Percentiles rank a stretch among this genome's conserved stretches.
Evolutionary conservation across 805 yeast genomes (phyloP).

Genomic region (Jamesozyma piceae): DNA sequence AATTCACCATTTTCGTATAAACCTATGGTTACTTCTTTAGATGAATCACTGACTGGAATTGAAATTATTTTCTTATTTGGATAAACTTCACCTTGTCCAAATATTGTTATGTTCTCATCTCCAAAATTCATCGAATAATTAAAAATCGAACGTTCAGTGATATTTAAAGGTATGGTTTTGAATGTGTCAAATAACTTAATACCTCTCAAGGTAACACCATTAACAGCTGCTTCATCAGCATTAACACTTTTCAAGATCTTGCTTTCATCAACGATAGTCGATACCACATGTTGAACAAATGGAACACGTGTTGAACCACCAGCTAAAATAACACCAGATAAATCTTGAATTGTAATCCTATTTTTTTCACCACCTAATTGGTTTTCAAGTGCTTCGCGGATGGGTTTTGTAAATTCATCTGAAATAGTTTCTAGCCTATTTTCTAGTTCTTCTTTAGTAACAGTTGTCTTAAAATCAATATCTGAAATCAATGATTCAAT

Average conservation of each 20-base stretch:
- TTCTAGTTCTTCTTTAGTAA: conserved; percentile 82
- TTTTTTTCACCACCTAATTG: conserved; percentile 25
- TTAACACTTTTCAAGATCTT: conserved; percentile 73
- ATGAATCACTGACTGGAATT: conserved; percentile 28
- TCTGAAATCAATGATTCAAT: conserved; percentile 71
- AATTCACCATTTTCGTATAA: conserved; percentile 23
- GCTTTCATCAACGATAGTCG: conserved; percentile 47
- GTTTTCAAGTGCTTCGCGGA: conserved; percentile 40
- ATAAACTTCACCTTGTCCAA: conserved; percentile 39
- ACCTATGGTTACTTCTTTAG: conserved; percentile 29
- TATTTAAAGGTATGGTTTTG: conserved; percentile 46
- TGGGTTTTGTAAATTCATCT: conserved; percentile 41
- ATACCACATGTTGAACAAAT: conserved; percentile 58
- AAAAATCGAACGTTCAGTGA: conserved; percentile 47
- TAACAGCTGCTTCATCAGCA: conserved; percentile 90
- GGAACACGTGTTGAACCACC: conserved; percentile 95
- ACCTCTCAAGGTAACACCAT: conserved; percentile 83
- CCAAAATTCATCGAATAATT: conserved; percentile 36
- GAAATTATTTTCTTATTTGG: conserved; percentile 24
- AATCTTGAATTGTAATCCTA: conserved; percentile 29
- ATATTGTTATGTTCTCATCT: conserved; percentile 30
- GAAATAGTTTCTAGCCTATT: conserved; percentile 29
- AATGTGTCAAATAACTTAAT: conserved; percentile 61
- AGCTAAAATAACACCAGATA: conserved; percentile 63
- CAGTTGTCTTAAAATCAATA: conserved; percentile 54